These are phyloP conservation scores for Hymenoscyphus fraxineus DNA, from an alignment of 2,329 filamentous ascomycete species.

Conservation along the genomic window DNA sequence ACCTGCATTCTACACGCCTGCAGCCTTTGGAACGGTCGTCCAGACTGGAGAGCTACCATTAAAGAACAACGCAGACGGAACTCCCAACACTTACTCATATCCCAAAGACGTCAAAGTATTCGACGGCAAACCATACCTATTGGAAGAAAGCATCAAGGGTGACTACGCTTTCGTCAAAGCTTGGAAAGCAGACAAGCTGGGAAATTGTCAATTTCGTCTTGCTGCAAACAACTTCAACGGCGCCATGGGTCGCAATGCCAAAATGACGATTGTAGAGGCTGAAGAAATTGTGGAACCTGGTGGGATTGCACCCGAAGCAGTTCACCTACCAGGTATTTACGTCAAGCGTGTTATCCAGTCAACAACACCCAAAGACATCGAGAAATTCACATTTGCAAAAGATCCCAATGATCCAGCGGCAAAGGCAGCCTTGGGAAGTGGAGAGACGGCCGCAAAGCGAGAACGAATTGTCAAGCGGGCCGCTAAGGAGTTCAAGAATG, in stretches of 20 bases:
- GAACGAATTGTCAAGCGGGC: slow-evolving; percentile 82
- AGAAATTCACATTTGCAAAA: slow-evolving; percentile 79
- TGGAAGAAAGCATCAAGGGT: slow-evolving; percentile 83
- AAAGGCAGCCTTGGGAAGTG: slow-evolving; percentile 34
- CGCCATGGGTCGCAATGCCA: slow-evolving; percentile 88
- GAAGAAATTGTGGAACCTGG: slow-evolving; percentile 89
- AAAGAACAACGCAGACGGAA: slow-evolving; percentile 72
- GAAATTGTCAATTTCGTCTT: slow-evolving; percentile 86
- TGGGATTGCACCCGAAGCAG: slow-evolving; percentile 76
- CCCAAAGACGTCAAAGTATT: slow-evolving; percentile 91
- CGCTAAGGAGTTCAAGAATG: slow-evolving; percentile 89
- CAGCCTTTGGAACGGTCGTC: slow-evolving; percentile 72
- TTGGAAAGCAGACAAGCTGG: slow-evolving; percentile 86
- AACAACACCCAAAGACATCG: slow-evolving; percentile 74
- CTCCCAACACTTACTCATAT: slow-evolving; percentile 69
- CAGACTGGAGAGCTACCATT: slow-evolving; percentile 90
- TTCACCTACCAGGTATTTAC: slow-evolving; percentile 88
- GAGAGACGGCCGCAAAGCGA: slow-evolving; percentile 56
- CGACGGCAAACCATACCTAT: slow-evolving; percentile 81
- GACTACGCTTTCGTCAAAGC: slow-evolving; percentile 95
- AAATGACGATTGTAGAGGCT: slow-evolving; percentile 86
- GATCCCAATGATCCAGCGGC: slow-evolving; percentile 33
- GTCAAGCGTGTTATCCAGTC: slow-evolving; percentile 85
- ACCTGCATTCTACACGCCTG: slow-evolving; percentile 90
- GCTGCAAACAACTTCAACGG: slow-evolving; percentile 92